phyloP scores from a whole-genome alignment of 2,329 filamentous ascomycete species.

The Aspergillus aculeatinus region DNA sequence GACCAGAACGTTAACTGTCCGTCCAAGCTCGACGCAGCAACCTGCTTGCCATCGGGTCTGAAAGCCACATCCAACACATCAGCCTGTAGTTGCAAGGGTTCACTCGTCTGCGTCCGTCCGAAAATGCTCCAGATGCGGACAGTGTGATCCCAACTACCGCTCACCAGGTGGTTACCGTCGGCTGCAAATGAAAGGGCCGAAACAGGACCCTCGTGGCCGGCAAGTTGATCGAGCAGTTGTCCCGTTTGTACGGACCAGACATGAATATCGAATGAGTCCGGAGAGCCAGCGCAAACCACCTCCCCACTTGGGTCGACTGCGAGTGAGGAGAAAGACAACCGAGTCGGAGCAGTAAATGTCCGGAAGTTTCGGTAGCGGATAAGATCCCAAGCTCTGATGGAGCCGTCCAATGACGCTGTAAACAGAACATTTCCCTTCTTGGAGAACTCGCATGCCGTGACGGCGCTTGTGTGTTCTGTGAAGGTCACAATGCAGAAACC shows the following conservation, averaged over 20 bases:
- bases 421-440: constrained; percentile 95
- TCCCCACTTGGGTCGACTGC: constrained; percentile 97
- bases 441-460: constrained; percentile 89
- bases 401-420: constrained; percentile 91
- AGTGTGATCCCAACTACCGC: constrained; percentile 94
- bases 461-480: constrained; percentile 90
- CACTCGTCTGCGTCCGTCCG: constrained; percentile 87
- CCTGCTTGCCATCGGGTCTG: constrained; percentile 83
- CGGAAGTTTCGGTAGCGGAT: constrained; percentile 95
- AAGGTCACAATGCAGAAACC: constrained; percentile 98
- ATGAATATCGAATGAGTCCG: constrained; percentile 96
- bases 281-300: constrained; percentile 89
- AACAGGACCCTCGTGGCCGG: constrained; percentile 92
- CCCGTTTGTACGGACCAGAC: constrained; percentile 99
- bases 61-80: constrained; percentile 86
- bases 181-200: constrained; percentile 85
- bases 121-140: constrained; percentile 97
- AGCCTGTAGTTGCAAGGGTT: constrained; percentile 86
- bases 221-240: constrained; percentile 83
- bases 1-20: constrained; percentile 96
- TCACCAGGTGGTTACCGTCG: constrained; percentile 78
- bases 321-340: constrained; percentile 88
- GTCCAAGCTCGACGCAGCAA: constrained; percentile 89
- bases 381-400: constrained; percentile 91
- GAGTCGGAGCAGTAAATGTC: constrained; percentile 90